Evolutionary conservation across 2,329 filamentous ascomycete species (phyloP), one percentile per base, ranked within the genome.

Genomic region (Calonectria pseudoreteaudii): DNA sequence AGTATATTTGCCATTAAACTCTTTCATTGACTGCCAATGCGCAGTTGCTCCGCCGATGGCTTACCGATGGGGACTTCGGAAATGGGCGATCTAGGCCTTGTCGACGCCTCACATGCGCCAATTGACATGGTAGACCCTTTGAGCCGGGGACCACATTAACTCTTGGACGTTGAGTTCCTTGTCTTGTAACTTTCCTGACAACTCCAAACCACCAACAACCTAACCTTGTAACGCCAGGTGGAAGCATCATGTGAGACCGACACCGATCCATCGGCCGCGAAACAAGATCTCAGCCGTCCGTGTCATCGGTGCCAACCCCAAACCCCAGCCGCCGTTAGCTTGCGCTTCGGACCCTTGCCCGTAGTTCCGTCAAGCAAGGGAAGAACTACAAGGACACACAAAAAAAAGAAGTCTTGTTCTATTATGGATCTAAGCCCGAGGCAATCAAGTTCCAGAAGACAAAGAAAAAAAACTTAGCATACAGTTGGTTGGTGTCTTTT

Each of bases 271-370:
- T 77, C 68, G 70, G 71, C 72, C 62, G 73, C 79, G 75, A 78
- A 79, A 80, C 77, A 79, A 72, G 67, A 74, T 77, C 73, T 80
- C 77, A 79, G 76, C 52, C 23, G 49, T 72, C 58, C 65, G 74
- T 79, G 60, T 64, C 69, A 77, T 76, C 72, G 65, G 68, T 68
- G 28, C 58, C 72, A 56, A 66, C 66, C 58, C 44, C 62, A 66
- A 68, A 30, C 68, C 77, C 66, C 52, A 66, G 70, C 53, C 34
- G 56, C 56, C 66, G 71, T 66, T 62, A 71, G 65, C 41, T 68
- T 74, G 65, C 44, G 67, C 70, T 49, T 60, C 69, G 58, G 52
- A 71, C 52, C 18, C 47, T 53, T 16, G 41, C 38, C 69, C 64
- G 64, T n/a, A 36, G 56, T 56, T 72, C 60, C 60, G 60, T 49